Percentiles rank a stretch among this genome's conserved stretches.
Evolutionary conservation across 2,329 filamentous ascomycete species (phyloP).

Genomic region (Thielaviopsis musarum): DNA sequence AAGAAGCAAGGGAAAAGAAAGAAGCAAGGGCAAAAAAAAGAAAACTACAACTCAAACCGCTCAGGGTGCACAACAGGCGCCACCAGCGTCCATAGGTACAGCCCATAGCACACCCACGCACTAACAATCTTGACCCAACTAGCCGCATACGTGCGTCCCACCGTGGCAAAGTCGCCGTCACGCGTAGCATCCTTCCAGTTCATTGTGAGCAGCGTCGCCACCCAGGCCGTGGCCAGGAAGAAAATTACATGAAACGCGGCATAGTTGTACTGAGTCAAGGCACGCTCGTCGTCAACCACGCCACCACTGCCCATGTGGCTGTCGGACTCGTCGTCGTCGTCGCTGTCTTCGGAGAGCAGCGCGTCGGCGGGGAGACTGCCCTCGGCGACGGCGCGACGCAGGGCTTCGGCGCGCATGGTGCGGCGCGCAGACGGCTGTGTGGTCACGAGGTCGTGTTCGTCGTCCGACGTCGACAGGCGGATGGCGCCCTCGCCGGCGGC

Average conservation of each 20-base stretch:
- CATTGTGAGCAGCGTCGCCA: constrained; percentile 71
- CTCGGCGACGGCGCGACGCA: constrained; percentile 81
- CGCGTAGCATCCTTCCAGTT: constrained; percentile 50
- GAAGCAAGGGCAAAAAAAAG: not conserved
- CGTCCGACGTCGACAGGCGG: constrained; percentile 26
- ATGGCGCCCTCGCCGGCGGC: constrained; percentile 17
- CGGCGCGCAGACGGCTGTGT: constrained; percentile 65
- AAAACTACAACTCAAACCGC: constrained; percentile 38
- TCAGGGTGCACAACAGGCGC: constrained; percentile 77
- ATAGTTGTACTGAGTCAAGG: constrained; percentile 89
- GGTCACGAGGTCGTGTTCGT: constrained; percentile 66
- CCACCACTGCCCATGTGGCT: constrained; percentile 34
- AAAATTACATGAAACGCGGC: constrained; percentile 94
- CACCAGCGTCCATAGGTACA: constrained; percentile 86
- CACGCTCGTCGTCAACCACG: constrained; percentile 72
- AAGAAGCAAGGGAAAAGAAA: not conserved
- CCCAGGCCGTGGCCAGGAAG: constrained; percentile 90
- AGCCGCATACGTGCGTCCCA: constrained; percentile 89
- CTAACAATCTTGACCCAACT: constrained; percentile 99
- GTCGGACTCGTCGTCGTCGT: constrained; percentile 47
- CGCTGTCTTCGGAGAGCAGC: constrained; percentile 55
- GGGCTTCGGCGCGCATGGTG: constrained; percentile 83
- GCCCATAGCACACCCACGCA: constrained; percentile 86
- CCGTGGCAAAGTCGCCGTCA: constrained; percentile 67
- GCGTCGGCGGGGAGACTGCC: constrained; percentile 85